Evolutionary conservation across 371 early-diverging fungal genomes (phyloP).

Genomic region (Choanephora cucurbitarum): DNA sequence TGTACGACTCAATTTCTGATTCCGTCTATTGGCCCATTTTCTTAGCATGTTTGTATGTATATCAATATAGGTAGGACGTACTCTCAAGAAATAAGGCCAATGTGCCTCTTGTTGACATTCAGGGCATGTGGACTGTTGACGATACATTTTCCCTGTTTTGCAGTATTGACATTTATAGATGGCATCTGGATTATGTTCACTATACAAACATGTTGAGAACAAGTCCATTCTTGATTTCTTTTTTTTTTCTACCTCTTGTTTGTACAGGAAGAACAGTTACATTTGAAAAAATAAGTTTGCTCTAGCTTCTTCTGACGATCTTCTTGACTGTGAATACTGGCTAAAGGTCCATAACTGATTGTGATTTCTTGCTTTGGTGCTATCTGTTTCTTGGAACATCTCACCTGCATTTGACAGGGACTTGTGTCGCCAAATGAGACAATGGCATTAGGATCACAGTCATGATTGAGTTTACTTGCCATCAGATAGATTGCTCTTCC

Average conservation of each 20-base stretch:
- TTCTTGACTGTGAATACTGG: slow-evolving; percentile 7
- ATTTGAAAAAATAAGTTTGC: slow-evolving; percentile 33
- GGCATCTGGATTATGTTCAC: slow-evolving; percentile 1
- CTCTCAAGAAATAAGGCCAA: slow-evolving; percentile 15
- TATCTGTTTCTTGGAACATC: not conserved
- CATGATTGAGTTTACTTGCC: slow-evolving; percentile 38
- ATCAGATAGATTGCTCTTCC: slow-evolving; percentile 35
- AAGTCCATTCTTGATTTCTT: not conserved
- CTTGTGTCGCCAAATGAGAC: slow-evolving; percentile 20
- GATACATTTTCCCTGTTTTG: slow-evolving; percentile 15
- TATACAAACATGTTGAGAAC: not conserved
- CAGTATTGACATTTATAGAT: slow-evolving; percentile 29
- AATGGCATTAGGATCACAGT: slow-evolving; percentile 35
- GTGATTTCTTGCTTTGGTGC: slow-evolving; percentile 8
- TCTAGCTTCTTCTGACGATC: slow-evolving; percentile 18
- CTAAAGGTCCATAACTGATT: slow-evolving; percentile 42
- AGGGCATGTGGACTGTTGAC: slow-evolving; percentile 11
- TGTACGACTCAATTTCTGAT: slow-evolving; percentile 4
- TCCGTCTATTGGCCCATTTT: slow-evolving; percentile 24
- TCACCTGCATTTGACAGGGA: slow-evolving; percentile 6
- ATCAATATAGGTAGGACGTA: no score
- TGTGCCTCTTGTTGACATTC: slow-evolving; percentile 13
- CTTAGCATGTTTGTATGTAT: no score
- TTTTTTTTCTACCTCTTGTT: slow-evolving; percentile 10
- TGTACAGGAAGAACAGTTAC: slow-evolving; percentile 29